Evolutionary conservation across 192 early-diverging fungal species (phyloP).

Genomic region (Backusella mclennaniae): DNA sequence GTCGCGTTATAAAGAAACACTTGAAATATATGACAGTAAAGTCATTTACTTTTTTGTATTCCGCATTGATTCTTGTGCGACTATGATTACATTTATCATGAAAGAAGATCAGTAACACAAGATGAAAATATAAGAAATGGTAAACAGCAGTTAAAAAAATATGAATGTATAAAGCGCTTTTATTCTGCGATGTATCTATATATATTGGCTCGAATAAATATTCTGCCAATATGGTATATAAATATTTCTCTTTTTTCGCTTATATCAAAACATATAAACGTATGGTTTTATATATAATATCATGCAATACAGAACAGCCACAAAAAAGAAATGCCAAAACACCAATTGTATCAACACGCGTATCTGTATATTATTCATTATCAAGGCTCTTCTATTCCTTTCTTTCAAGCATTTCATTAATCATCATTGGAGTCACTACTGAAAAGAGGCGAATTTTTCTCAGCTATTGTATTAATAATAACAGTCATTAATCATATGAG

Average conservation of each 20-base stretch:
- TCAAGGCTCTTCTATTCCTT: not conserved
- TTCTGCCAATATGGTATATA: not conserved
- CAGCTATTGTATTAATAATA: not conserved
- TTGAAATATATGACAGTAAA: not conserved
- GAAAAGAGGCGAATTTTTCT: not conserved
- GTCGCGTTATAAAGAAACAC: not conserved
- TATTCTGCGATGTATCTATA: not conserved
- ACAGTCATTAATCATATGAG: not conserved
- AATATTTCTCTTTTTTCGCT: not conserved
- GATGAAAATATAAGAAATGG: not conserved
- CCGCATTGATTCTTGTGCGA: not conserved
- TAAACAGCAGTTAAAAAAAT: not conserved
- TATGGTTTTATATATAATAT: not conserved
- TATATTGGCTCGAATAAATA: not conserved
- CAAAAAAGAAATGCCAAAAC: not conserved
- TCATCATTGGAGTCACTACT: not conserved
- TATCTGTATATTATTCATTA: not conserved
- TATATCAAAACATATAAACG: not conserved
- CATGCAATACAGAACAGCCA: not conserved
- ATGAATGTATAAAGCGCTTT: not conserved
- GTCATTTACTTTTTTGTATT: not conserved
- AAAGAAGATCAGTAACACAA: not conserved
- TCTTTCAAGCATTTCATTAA: not conserved
- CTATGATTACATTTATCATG: not conserved
- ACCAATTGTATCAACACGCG: not conserved